Base-by-base conservation (phyloP, 2,329 filamentous ascomycete genomes). In the Pyrenophora tritici-repentis region DNA sequence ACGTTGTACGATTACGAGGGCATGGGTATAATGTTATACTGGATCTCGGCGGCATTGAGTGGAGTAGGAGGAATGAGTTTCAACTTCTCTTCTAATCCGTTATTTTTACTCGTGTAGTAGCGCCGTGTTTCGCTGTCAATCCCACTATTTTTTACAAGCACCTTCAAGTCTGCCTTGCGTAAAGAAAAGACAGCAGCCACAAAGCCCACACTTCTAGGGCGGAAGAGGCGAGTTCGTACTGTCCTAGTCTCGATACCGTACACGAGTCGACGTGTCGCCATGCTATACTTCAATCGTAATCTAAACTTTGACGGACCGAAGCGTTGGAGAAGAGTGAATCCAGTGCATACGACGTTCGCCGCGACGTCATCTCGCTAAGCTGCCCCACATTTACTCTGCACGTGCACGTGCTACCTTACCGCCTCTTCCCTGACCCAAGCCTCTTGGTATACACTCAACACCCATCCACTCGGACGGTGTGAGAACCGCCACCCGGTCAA, bases 381-480 rank as follows among this genome's bases (percentile, higher is more conserved):
- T n/a, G 38, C 14, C 37, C 53, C 48, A 36, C 52, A 37, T 42
- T 51, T 46, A 53, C 47, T 40, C 31, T 17, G 47, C 48, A 42
- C 41, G 36, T 53, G 50, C 42, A 6, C 26, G 44, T 50, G 26
- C 49, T 39, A 47, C 57, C 59, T 56, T 64, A 70, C 65, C 67
- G 66, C 66, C 60, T 55, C 60, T 69, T 68, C 42, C 32, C 46
- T 29, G 37, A 43, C 47, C 38, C 47, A 48, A 53, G 55, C 46
- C 29, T 44, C 52, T 44, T 35, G 42, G 24, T 44, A 31, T 37
- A 37, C 38, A 49, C 42, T 47, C 20, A 43, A 42, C 29, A 47
- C 42, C 42, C 33, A 44, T 34, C 55, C 41, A 38, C 38, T 44
- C 48, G 52, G 62, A 67, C 67, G 68, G 68, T 71, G 68, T 69